Percentiles rank a stretch among this genome's conserved stretches.
These are phyloP conservation scores for Eutypa lata DNA, from an alignment of 2,329 filamentous ascomycete genomes.

Conservation along the genomic window DNA sequence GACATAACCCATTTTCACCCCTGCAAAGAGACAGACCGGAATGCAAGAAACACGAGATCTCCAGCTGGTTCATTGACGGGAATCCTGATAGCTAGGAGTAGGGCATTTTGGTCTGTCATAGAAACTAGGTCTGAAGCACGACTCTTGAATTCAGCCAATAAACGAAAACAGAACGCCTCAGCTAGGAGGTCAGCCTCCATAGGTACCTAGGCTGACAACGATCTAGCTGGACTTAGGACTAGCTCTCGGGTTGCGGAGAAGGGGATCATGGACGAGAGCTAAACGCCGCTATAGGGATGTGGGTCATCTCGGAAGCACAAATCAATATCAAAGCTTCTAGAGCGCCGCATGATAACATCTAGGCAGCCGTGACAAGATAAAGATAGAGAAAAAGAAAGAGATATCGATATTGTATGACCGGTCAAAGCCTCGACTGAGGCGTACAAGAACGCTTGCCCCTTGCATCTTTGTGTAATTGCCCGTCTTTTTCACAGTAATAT, in stretches of 20 bases:
- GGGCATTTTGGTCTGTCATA: not conserved
- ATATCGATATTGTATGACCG: not conserved
- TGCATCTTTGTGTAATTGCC: not conserved
- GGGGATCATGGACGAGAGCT: not conserved
- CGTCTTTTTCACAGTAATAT: not conserved
- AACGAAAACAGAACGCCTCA: not conserved
- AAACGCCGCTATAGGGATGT: not conserved
- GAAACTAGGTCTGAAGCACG: not conserved
- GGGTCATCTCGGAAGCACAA: not conserved
- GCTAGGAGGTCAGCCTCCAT: not conserved
- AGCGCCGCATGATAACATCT: not conserved
- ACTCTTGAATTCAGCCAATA: not conserved
- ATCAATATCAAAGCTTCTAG: not conserved
- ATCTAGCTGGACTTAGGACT: not conserved
- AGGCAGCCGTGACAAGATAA: not conserved
- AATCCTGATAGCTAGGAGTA: not conserved
- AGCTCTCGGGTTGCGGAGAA: not conserved
- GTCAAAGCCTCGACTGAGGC: not conserved
- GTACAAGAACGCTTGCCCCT: not conserved
- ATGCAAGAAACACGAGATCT: not conserved
- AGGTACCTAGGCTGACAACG: not conserved
- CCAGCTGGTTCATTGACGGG: not conserved
- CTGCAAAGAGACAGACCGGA: not conserved
- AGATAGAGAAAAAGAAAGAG: not conserved
- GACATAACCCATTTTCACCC: not conserved